phyloP scores from a whole-genome alignment of 768 basidiomycete genomes.

The Inosperma sp. region DNA sequence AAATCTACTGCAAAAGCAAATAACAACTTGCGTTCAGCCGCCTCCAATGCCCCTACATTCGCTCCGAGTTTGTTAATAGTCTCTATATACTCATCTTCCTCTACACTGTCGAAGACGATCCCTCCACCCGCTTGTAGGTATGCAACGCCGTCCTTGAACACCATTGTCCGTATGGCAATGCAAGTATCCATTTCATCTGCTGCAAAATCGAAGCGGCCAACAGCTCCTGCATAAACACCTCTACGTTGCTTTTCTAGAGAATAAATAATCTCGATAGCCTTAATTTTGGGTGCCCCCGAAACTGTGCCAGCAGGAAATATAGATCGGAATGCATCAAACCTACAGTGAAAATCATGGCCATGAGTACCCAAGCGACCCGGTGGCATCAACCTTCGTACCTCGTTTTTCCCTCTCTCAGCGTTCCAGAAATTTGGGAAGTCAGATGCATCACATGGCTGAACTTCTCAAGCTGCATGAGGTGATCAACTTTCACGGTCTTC shows the following conservation, averaged over 20 bases:
- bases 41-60: conserved; percentile 80
- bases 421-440: conserved; percentile 91
- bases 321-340: conserved; percentile 97
- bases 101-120: conserved; percentile 94
- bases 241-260: conserved; percentile 84
- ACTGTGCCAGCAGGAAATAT: conserved; percentile 99
- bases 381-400: conserved; percentile 45
- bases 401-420: conserved; percentile 73
- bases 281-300: conserved; percentile 98
- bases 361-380: background rate
- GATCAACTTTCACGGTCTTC: conserved; percentile 92
- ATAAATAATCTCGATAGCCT: conserved; percentile 90
- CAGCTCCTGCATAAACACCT: conserved; percentile 95
- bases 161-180: conserved; percentile 98
- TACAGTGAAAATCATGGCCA: conserved; percentile 26
- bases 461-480: conserved; percentile 88
- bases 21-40: conserved; percentile 72
- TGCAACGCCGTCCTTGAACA: conserved; percentile 86
- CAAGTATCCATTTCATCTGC: conserved; percentile 95
- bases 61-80: conserved; percentile 92
- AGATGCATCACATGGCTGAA: conserved; percentile 98
- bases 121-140: conserved; percentile 97
- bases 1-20: background rate
- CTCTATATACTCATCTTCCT: conserved; percentile 96
- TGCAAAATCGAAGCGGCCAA: conserved; percentile 97